Evolutionary conservation across 1,139 yeast species (phyloP), one percentile per base, ranked within the genome.

Genomic region (Pneumocystis oryctolagi): DNA sequence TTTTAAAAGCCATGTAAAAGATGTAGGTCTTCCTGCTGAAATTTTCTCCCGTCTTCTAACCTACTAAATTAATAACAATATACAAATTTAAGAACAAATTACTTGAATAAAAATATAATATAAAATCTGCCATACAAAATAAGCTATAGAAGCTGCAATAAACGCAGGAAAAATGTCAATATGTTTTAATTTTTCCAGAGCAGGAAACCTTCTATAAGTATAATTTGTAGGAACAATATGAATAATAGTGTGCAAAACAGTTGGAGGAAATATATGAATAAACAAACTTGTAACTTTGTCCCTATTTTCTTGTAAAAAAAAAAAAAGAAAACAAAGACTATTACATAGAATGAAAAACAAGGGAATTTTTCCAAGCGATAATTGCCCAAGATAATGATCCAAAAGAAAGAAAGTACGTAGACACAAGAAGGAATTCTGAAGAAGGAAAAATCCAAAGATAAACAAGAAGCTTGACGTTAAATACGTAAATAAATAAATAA

Each of bases 301-400:
- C 28, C 63, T 61, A 32, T 42, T 58, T 25, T 59, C 12, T 59
- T n/a, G 9, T 25, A 5, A 47, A 25, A 5, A 47, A 42, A 34
- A 47, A 60, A 25, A 28, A 59, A 16, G 8, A 58, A 56, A 16
- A 18, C 32, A 60, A 60, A 12, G 55, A 57, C 60, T 58, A 60
- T 67, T 90, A 97, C 67, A 92, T 81, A 20, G 94, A 85, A 71
- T 92, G 98, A 61, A 92, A 78, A 8, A 92, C 97, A 64, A 92
- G 78, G 8, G 96, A 89, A 72, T 92, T 92, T 70, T 96, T 80
- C 98, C 98, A 92, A 0, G 97, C 88, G 55, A 90, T 84, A 25
- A 92, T 96, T 0, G 97, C 97, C 81, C 89, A 90, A 9, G 96
- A 82, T 63, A 92, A 75, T 0, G 97, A 88, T 1, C 97, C 97